Conservation (phyloP, 2,329 filamentous ascomycete species). For the Coniosporium tulheliwenetii region DNA sequence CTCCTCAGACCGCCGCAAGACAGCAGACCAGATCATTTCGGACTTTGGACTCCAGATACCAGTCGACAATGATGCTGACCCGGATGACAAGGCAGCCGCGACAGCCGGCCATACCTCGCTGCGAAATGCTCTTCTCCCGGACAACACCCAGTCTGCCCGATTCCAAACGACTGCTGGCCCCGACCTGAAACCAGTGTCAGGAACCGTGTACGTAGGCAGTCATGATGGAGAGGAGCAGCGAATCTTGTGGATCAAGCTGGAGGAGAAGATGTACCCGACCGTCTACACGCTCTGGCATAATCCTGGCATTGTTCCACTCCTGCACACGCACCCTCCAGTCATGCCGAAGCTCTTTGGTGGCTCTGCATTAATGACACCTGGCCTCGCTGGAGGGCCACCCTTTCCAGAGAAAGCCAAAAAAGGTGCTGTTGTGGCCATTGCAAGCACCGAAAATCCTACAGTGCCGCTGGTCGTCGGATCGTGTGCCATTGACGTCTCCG, state of each 20-base stretch:
- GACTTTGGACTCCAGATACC: conserved; percentile 40
- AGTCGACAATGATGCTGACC: conserved; percentile 14
- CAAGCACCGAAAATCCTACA: conserved; percentile 40
- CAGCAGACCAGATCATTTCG: conserved; percentile 50
- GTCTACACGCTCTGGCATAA: conserved; percentile 55
- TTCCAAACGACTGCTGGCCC: conserved; percentile 52
- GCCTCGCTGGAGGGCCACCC: conserved; percentile 46
- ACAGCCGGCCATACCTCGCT: conserved; percentile 32
- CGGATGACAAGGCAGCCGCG: conserved; percentile 27
- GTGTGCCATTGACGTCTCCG: conserved; percentile 48
- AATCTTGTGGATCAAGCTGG: conserved; percentile 48
- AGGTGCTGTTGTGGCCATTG: conserved; percentile 47
- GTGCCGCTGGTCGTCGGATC: conserved; percentile 49
- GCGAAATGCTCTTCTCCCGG: conserved; percentile 45
- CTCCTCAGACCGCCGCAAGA: conserved; percentile 50
- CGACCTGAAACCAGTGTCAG: conserved; percentile 43
- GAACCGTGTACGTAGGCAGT: conserved; percentile 48
- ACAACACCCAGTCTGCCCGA: conserved; percentile 44
- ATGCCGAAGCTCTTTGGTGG: conserved; percentile 48
- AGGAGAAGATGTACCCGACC: conserved; percentile 38
- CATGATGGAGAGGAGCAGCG: conserved; percentile 41
- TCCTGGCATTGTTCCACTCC: conserved; percentile 41
- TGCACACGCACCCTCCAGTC: conserved; percentile 47
- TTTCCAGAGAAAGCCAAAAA: conserved; percentile 44
- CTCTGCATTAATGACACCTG: conserved; percentile 55